These are phyloP conservation scores for Beauveria bassiana DNA, from an alignment of 2,329 filamentous ascomycete species.

Conservation along the genomic window DNA sequence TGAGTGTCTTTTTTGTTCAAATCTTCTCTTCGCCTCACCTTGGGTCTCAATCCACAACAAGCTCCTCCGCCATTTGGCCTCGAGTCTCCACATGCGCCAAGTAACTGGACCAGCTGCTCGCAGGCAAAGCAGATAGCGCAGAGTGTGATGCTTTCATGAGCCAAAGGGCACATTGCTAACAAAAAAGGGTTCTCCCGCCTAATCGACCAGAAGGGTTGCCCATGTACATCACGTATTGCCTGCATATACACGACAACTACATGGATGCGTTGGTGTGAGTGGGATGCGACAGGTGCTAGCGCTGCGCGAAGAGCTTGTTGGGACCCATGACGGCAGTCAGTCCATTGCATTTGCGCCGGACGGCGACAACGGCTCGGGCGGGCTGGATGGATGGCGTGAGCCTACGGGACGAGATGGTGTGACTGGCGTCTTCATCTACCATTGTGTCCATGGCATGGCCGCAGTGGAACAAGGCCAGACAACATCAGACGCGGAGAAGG, in stretches of 20 bases:
- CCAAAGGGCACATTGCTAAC: no score
- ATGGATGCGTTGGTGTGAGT: constrained; percentile 9
- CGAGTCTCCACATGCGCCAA: constrained; percentile 7
- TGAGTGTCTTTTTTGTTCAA: not conserved
- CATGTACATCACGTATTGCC: constrained; percentile 3
- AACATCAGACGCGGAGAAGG: not conserved
- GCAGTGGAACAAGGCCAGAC: no score
- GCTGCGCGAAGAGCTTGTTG: not conserved
- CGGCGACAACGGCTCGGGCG: not conserved
- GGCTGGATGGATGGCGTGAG: not conserved
- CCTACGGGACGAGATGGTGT: not conserved
- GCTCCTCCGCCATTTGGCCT: constrained; percentile 7
- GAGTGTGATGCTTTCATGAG: no score
- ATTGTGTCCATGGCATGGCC: not conserved
- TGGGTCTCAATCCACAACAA: constrained; percentile 1
- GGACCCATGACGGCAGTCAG: constrained; percentile 8
- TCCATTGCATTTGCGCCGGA: not conserved
- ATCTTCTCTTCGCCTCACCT: not conserved
- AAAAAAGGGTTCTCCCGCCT: not conserved
- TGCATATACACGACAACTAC: not conserved
- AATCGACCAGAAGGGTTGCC: not conserved
- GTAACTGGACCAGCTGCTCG: not conserved
- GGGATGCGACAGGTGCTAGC: constrained; percentile 4
- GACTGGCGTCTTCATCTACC: not conserved
- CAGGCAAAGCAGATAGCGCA: not conserved